Evolutionary conservation across 495 filamentous ascomycete genomes (phyloP), one percentile per base, ranked within the genome.

Genomic region (Bombardia bombarda): DNA sequence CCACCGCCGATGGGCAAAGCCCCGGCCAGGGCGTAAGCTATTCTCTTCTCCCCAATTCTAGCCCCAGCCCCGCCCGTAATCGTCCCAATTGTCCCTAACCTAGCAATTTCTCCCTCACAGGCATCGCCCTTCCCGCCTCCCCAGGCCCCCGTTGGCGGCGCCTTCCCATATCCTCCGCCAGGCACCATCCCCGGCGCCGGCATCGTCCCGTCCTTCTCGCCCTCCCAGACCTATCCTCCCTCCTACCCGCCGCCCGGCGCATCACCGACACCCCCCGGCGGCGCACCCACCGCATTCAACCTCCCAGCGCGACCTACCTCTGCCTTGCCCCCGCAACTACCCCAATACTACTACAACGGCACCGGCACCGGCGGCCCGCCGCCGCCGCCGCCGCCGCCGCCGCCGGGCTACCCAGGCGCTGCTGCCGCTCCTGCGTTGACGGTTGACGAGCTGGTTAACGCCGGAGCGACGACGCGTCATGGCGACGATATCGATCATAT

Each of bases 381-480:
- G 14, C 22, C 44, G 16, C n/a, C n/a, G n/a, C n/a, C n/a, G n/a
- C n/a, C n/a, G n/a, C n/a, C 34, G 39, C 32, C 45, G 16, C 52
- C 38, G 14, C 21, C 43, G 18, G 44, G 49, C 18, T 47, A 53
- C 51, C 38, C 55, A 4, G n/a, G n/a, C n/a, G n/a, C n/a, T n/a
- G n/a, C n/a, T n/a, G n/a, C n/a, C n/a, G 55, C 62, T 3, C 32
- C 56, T 2, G 58, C 60, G 13, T 68, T 71, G 16, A 76, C 80
- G 7, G 69, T 80, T 21, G 82, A 87, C 52, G 79, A 83, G 42
- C 68, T 83, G 32, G 73, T 82, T 45, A 69, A 72, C 18, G 69
- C 68, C 32, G 75, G 69, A 18, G 60, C 69, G 5, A 55, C 66
- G 49, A 60, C 19, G 36, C 28, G 44, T 3, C 46, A 66, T 38